Evolutionary conservation across 116 monocot genomes (phyloP).

Genomic region (Cymodocea nodosa): DNA sequence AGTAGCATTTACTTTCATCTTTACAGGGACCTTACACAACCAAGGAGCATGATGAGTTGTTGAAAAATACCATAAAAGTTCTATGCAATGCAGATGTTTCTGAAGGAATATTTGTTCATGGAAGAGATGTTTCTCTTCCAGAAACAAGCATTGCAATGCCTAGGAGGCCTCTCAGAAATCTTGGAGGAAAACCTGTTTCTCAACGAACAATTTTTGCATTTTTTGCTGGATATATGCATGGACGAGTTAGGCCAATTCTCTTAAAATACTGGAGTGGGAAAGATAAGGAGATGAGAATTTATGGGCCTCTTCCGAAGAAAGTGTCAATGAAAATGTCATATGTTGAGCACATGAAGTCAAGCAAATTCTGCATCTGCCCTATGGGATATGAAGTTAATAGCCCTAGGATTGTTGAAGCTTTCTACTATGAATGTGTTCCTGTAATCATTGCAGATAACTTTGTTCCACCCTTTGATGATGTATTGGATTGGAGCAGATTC

Average conservation of each 20-base stretch:
- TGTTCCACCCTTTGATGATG: conserved; percentile 44
- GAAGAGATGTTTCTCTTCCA: conserved; percentile 49
- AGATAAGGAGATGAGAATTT: conserved; percentile 34
- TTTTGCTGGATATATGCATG: conserved; percentile 49
- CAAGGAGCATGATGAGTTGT: conserved; percentile 30
- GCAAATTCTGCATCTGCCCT: conserved; percentile 52
- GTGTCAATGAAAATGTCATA: conserved; percentile 25
- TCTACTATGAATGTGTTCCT: conserved; percentile 44
- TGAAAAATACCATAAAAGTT: conserved; percentile 45
- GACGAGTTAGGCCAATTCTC: conserved; percentile 31
- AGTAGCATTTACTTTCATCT: background rate
- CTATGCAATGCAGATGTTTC: conserved; percentile 56
- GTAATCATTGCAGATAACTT: conserved; percentile 62
- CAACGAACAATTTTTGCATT: conserved; percentile 45
- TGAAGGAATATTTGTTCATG: conserved; percentile 35
- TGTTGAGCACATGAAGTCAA: conserved; percentile 34
- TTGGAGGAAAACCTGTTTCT: conserved; percentile 28
- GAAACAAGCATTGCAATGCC: conserved; percentile 37
- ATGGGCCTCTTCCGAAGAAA: conserved; percentile 20
- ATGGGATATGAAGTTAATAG: conserved; percentile 64
- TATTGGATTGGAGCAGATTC: conserved; percentile 44
- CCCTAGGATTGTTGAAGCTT: conserved; percentile 47
- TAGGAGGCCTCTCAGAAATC: conserved; percentile 29
- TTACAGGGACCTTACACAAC: conserved; percentile 42
- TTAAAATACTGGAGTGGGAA: conserved; percentile 23